Evolutionary conservation across 2,329 filamentous ascomycete species (phyloP).

Genomic region (Juglanconis oblonga): DNA sequence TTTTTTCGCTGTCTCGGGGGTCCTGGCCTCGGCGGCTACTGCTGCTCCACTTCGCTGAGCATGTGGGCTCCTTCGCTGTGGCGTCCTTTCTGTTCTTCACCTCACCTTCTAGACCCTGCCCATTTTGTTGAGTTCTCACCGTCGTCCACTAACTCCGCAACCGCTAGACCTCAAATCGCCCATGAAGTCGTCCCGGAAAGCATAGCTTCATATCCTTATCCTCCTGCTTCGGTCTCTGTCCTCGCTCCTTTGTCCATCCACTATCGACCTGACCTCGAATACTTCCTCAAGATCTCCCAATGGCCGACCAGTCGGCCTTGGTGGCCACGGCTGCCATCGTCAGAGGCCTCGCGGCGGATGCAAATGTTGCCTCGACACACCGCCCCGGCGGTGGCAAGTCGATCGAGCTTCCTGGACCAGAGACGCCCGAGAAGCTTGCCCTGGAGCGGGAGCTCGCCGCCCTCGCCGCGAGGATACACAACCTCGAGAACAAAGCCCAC

Average conservation of each 20-base stretch:
- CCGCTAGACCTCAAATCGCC: constrained; percentile 1
- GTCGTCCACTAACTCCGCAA: constrained; percentile 11
- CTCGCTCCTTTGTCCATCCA: constrained; percentile 4
- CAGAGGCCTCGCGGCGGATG: constrained; percentile 47
- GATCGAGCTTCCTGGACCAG: constrained; percentile 73
- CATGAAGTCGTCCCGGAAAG: constrained; percentile 14
- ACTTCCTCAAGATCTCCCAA: constrained; percentile 22
- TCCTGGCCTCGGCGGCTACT: background rate
- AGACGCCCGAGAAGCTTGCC: constrained; percentile 70
- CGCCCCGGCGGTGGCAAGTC: constrained; percentile 40
- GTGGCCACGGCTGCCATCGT: constrained; percentile 53
- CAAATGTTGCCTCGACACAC: constrained; percentile 35
- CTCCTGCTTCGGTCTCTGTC: constrained; percentile 5
- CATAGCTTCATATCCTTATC: constrained; percentile 5
- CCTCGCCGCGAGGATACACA: constrained; percentile 73
- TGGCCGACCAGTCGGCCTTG: constrained; percentile 55
- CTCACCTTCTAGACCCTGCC: constrained; percentile 3
- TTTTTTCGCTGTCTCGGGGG: background rate
- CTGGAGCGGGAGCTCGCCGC: constrained; percentile 82
- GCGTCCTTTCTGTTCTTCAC: constrained; percentile 11
- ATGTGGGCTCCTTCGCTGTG: constrained; percentile 9
- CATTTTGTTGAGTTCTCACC: constrained; percentile 9
- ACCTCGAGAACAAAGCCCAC: constrained; percentile 76
- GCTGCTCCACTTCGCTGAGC: constrained; percentile 8
- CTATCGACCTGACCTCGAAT: constrained; percentile 7